Evolutionary conservation across 768 basidiomycete genomes (phyloP).

Genomic region (Pleurotus tuber-regium): DNA sequence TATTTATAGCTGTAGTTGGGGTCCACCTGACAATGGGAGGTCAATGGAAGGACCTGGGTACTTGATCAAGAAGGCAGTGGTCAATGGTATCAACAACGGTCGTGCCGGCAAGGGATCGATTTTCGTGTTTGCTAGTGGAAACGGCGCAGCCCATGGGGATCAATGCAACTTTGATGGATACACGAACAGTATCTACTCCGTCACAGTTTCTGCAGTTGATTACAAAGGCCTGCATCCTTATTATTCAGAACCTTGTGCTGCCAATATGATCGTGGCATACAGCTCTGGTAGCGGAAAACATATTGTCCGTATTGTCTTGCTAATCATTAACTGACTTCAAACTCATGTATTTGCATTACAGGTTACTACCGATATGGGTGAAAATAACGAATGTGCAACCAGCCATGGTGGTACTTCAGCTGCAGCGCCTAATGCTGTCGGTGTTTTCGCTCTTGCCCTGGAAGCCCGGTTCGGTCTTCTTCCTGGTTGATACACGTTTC

Average conservation of each 20-base stretch:
- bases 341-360: conserved; percentile 30
- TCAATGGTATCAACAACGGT: conserved; percentile 92
- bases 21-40: conserved; percentile 91
- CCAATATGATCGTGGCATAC: conserved; percentile 95
- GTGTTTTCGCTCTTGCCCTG: conserved; percentile 88
- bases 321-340: conserved; percentile 13
- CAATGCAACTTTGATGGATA: conserved; percentile 99
- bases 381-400: conserved; percentile 70
- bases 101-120: conserved; percentile 88
- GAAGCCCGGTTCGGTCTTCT: conserved; percentile 63
- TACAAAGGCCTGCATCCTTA: conserved; percentile 92
- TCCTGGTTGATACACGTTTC: conserved; percentile 4
- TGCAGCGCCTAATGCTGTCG: conserved; percentile 94
- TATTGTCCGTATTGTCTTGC: conserved; percentile 61
- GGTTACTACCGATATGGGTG: conserved; percentile 93
- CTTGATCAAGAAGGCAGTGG: conserved; percentile 88
- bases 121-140: conserved; percentile 97
- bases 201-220: conserved; percentile 95
- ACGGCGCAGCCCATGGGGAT: conserved; percentile 87
- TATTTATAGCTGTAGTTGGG: conserved; percentile 97
- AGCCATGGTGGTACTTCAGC: conserved; percentile 96
- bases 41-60: conserved; percentile 94
- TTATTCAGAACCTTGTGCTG: conserved; percentile 97
- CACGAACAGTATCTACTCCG: conserved; percentile 95
- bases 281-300: conserved; percentile 92